Evolutionary conservation across 2,329 filamentous ascomycete species (phyloP), one percentile per base, ranked within the genome.

Genomic region (Xylaria polymorpha): DNA sequence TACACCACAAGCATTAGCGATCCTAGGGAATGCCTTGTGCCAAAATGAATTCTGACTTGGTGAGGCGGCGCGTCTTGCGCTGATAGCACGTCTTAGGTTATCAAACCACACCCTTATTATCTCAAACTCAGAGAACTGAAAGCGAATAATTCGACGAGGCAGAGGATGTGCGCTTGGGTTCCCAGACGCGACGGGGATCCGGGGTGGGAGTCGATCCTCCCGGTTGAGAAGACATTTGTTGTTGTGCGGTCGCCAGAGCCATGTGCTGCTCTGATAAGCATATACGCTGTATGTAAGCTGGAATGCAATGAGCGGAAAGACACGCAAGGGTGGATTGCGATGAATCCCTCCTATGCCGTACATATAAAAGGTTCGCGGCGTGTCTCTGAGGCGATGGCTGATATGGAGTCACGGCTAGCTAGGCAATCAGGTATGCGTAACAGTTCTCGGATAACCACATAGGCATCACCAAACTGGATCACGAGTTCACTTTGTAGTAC

Each of bases 1-100:
- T 14, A 65, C 2, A 14, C 41, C 55, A n/a, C 61, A 68, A 14
- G 14, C 20, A 32, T 56, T 68, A 2, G 61, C 48, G 3, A 68
- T 37, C 22, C 20, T 64, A 37, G 39, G 35, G 20, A 51, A 39
- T n/a, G 22, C 43, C 2, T 50, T n/a, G 39, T 14, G 32, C 66
- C 66, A 65, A 14, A 50, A 64, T 35, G 14, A 6, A 3, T 15
- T 20, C n/a, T 25, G 41, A 20, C 35, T 10, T 14, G 39, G 20
- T 10, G 7, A 32, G 32, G 15, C 32, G 8, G 58, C 3, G 37
- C 46, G 12, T 50, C 14, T 18, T 46, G 25, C 10, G 20, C 32
- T 39, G 9, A 37, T 37, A 37, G 35, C 35, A 9, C 35, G 35
- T 37, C 7, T 37, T 37, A 37, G 7, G 48, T 39, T 56, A 48